These are phyloP conservation scores for Russula olivacea DNA, from an alignment of 768 basidiomycete species.

Conservation along the genomic window DNA sequence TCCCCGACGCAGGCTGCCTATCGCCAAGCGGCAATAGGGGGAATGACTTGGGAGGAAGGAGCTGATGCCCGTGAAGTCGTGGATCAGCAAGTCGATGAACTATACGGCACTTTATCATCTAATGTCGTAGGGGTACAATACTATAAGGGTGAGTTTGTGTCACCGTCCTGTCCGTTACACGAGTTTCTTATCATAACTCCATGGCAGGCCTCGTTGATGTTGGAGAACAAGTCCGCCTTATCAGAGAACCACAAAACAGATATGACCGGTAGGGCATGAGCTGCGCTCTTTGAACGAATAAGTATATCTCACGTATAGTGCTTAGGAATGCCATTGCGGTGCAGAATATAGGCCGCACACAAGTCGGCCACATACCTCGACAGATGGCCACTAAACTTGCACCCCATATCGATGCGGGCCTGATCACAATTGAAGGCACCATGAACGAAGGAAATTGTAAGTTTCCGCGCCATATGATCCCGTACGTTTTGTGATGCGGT, in stretches of 20 bases:
- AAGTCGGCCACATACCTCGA: conserved; percentile 79
- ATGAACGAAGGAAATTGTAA: conserved; percentile 65
- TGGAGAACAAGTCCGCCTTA: conserved; percentile 68
- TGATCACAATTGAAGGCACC: conserved; percentile 67
- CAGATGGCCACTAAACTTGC: conserved; percentile 54
- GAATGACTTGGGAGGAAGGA: conserved; percentile 26
- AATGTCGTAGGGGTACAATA: conserved; percentile 82
- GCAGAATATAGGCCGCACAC: conserved; percentile 60
- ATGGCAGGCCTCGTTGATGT: conserved; percentile 63
- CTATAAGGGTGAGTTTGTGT: conserved; percentile 49
- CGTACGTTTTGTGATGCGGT: conserved; percentile 8
- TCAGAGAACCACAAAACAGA: conserved; percentile 58
- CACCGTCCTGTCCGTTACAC: not conserved
- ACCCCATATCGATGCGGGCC: conserved; percentile 58
- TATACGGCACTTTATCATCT: conserved; percentile 53
- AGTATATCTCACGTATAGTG: not conserved
- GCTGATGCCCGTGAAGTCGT: conserved; percentile 15
- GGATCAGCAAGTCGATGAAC: conserved; percentile 45
- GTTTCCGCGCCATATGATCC: conserved; percentile 15
- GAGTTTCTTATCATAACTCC: not conserved
- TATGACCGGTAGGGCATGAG: conserved; percentile 52
- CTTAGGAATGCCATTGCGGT: conserved; percentile 75
- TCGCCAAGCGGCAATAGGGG: conserved; percentile 11
- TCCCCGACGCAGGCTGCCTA: conserved; percentile 25
- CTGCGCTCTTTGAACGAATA: not conserved